These are phyloP conservation scores for Lachancea mirantina DNA, from an alignment of 805 yeast species.

Conservation along the genomic window DNA sequence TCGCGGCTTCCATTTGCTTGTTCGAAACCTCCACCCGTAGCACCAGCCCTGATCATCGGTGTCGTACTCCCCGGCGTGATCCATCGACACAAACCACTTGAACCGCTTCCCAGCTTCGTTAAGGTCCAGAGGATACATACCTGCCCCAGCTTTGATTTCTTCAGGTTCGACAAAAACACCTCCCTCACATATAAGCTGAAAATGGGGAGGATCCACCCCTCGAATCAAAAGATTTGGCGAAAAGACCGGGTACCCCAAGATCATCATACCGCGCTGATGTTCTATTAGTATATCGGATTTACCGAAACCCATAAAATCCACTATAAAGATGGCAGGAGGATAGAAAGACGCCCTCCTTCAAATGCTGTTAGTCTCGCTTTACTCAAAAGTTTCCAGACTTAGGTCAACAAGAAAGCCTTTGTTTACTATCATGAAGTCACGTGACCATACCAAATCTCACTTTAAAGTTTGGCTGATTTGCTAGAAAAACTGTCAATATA, in stretches of 20 bases:
- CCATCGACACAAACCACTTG: slow-evolving; percentile 69
- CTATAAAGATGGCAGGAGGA: no score
- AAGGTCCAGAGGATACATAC: slow-evolving; percentile 5
- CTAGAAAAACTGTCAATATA: no score
- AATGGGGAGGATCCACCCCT: slow-evolving; percentile 40
- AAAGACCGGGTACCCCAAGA: slow-evolving; percentile 47
- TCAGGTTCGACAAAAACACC: slow-evolving; percentile 5
- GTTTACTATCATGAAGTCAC: no score
- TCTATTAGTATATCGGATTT: slow-evolving; percentile 41
- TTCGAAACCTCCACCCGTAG: slow-evolving; percentile 47
- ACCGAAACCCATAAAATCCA: slow-evolving; percentile 3
- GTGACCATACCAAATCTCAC: no score
- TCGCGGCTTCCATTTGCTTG: slow-evolving; percentile 55
- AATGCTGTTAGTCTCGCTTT: no score
- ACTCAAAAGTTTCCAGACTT: no score
- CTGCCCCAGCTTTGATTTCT: slow-evolving; percentile 7
- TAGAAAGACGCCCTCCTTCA: no score
- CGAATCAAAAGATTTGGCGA: slow-evolving; percentile 42
- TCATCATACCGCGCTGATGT: slow-evolving; percentile 47
- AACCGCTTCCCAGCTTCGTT: slow-evolving; percentile 26
- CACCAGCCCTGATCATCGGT: slow-evolving; percentile 85
- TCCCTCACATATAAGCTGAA: slow-evolving; percentile 21
- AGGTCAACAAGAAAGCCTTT: no score
- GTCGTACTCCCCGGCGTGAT: slow-evolving; percentile 36
- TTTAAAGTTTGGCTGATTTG: no score